These are phyloP conservation scores for Tympanopsis confertula DNA, from an alignment of 2,329 filamentous ascomycete genomes.

Conservation along the genomic window DNA sequence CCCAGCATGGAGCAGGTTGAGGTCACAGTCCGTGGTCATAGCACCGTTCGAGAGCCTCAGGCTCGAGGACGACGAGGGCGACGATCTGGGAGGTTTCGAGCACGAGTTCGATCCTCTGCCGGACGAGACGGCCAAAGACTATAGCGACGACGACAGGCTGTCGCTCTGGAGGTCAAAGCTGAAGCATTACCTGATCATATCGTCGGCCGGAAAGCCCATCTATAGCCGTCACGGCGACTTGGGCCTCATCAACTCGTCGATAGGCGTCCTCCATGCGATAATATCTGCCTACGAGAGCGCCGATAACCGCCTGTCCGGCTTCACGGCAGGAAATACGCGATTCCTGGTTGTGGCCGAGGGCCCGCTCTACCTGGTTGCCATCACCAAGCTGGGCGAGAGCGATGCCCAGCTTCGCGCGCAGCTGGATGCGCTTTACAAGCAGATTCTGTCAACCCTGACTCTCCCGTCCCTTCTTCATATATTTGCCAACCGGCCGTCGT, in stretches of 20 bases:
- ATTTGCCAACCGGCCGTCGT: conserved; percentile 80
- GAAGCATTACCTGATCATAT: conserved; percentile 95
- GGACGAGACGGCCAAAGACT: conserved; percentile 29
- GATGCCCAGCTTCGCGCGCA: conserved; percentile 78
- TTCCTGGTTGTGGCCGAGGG: conserved; percentile 81
- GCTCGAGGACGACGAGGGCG: conserved; percentile 23
- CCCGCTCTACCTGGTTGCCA: conserved; percentile 83
- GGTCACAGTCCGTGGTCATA: conserved; percentile 45
- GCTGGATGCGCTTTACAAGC: conserved; percentile 92
- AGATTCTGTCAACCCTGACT: conserved; percentile 89
- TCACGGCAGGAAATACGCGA: conserved; percentile 71
- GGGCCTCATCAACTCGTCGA: conserved; percentile 79
- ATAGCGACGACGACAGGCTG: conserved; percentile 47
- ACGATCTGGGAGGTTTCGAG: conserved; percentile 54
- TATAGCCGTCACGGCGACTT: conserved; percentile 92
- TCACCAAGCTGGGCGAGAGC: conserved; percentile 85
- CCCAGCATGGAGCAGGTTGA: conserved; percentile 57
- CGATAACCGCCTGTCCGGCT: conserved; percentile 66
- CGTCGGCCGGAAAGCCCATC: conserved; percentile 90
- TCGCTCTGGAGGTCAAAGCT: conserved; percentile 77
- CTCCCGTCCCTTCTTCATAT: conserved; percentile 76
- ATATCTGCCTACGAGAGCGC: conserved; percentile 89
- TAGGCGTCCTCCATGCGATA: conserved; percentile 91
- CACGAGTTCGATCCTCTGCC: conserved; percentile 71
- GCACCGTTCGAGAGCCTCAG: conserved; percentile 47